Percentiles rank a stretch among this genome's conserved stretches.
Evolutionary conservation across 2,329 filamentous ascomycete genomes (phyloP).

Genomic region (Colletotrichum abscissum): DNA sequence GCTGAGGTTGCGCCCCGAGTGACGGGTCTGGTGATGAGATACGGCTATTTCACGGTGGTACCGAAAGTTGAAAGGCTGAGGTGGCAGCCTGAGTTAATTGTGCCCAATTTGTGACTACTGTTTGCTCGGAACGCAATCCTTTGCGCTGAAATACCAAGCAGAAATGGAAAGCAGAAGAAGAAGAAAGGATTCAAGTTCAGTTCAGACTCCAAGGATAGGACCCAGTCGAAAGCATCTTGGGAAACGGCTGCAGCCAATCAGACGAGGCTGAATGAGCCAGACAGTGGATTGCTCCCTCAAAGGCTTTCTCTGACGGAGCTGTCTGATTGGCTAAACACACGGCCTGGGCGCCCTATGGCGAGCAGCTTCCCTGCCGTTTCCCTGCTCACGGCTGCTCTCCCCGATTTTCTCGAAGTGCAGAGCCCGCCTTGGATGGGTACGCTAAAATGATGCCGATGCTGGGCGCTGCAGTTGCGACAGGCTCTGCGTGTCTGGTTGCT

Average conservation of each 20-base stretch:
- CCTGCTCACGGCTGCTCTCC: not conserved
- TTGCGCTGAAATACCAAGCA: not conserved
- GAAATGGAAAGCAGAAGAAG: not conserved
- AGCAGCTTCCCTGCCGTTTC: slow-evolving; percentile 21
- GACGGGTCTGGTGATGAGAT: not conserved
- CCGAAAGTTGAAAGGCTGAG: not conserved
- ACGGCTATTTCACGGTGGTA: not conserved
- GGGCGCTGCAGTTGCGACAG: slow-evolving; percentile 18
- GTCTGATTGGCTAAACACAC: slow-evolving; percentile 15
- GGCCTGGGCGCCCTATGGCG: not conserved
- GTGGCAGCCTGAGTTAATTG: not conserved
- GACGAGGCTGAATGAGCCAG: slow-evolving; percentile 1
- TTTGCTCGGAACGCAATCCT: not conserved
- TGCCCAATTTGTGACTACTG: not conserved
- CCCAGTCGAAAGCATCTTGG: not conserved
- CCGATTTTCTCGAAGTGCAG: not conserved
- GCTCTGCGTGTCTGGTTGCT: not conserved
- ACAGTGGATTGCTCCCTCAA: not conserved
- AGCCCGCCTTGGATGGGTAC: not conserved
- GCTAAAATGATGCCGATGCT: slow-evolving; percentile 16
- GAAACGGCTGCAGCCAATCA: slow-evolving; percentile 12
- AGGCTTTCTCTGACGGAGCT: not conserved
- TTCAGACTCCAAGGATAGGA: slow-evolving; percentile 1
- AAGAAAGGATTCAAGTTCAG: not conserved
- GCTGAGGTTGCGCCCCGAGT: not conserved